phyloP scores from a whole-genome alignment of 2,329 filamentous ascomycete species.

The Cladobotryum protrusum region DNA sequence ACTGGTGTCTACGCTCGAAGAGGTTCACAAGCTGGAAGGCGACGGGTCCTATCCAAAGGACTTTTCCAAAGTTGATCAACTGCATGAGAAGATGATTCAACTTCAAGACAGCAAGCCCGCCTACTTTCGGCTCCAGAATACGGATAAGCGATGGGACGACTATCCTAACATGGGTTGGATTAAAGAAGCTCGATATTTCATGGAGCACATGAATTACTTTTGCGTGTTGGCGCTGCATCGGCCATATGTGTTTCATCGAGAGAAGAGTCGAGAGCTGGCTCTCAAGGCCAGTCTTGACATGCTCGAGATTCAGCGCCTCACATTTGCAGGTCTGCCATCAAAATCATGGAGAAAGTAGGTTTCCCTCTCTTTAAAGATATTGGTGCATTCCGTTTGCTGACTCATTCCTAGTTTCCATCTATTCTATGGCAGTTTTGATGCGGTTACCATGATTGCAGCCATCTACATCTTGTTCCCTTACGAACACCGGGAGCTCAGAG shows the following conservation, averaged over 20 bases:
- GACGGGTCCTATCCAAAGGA: conserved; percentile 50
- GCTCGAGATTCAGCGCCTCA: conserved; percentile 46
- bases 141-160: conserved; percentile 51
- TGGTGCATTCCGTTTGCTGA: background rate
- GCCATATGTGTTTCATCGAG: conserved; percentile 55
- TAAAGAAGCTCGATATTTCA: conserved; percentile 35
- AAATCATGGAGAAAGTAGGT: conserved; percentile 42
- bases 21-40: conserved; percentile 50
- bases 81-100: conserved; percentile 46
- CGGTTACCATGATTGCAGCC: conserved; percentile 53
- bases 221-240: conserved; percentile 55
- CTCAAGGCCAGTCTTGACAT: conserved; percentile 50
- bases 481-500: conserved; percentile 44
- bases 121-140: conserved; percentile 47
- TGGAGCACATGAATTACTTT: conserved; percentile 46
- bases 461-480: conserved; percentile 56
- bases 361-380: background rate
- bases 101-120: conserved; percentile 45
- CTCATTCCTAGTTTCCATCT: conserved; percentile 38
- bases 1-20: conserved; percentile 41
- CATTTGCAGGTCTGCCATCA: conserved; percentile 43
- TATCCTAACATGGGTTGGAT: conserved; percentile 50
- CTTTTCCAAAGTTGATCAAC: conserved; percentile 45
- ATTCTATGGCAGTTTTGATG: conserved; percentile 60
- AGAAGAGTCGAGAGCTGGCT: conserved; percentile 47